Percentiles rank a stretch among this genome's conserved stretches.
phyloP scores from a whole-genome alignment of 495 filamentous ascomycete genomes.

The Tetracladium setigerum region DNA sequence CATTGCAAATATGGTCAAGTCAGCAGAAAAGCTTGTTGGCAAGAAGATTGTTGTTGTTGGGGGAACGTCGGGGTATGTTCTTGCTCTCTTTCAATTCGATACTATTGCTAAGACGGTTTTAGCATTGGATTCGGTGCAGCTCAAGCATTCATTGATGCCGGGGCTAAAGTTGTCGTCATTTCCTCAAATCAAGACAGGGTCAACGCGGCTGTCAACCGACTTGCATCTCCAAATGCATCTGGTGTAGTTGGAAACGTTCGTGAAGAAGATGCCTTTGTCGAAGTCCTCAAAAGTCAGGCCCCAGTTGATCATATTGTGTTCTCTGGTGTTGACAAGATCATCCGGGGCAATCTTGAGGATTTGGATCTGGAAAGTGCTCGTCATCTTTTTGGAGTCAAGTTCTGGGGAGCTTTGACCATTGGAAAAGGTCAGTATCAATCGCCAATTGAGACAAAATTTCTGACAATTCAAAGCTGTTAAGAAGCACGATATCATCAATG shows the following conservation, averaged over 20 bases:
- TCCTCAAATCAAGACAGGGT: constrained; percentile 34
- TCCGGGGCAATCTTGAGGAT: constrained; percentile 31
- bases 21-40: constrained; percentile 24
- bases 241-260: constrained; percentile 30
- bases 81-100: neutral
- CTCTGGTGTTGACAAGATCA: constrained; percentile 35
- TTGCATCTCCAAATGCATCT: constrained; percentile 15
- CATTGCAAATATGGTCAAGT: constrained; percentile 18
- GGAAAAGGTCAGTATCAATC: constrained; percentile 26
- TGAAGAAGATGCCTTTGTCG: constrained; percentile 28
- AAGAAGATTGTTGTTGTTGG: constrained; percentile 31
- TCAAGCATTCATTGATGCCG: constrained; percentile 33
- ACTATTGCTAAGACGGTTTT: neutral
- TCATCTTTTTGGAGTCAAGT: constrained; percentile 36
- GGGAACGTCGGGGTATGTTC: constrained; percentile 26
- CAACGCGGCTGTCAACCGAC: constrained; percentile 21
- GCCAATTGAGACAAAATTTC: neutral
- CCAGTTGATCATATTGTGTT: constrained; percentile 37
- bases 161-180: constrained; percentile 39
- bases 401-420: constrained; percentile 32
- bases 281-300: constrained; percentile 23
- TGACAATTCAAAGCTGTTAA: constrained; percentile 19
- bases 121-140: constrained; percentile 46
- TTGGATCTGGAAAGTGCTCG: constrained; percentile 29
- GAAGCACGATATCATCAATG: constrained; percentile 31